phyloP scores from a whole-genome alignment of 768 basidiomycete genomes.

The Suillus clintonianus region DNA sequence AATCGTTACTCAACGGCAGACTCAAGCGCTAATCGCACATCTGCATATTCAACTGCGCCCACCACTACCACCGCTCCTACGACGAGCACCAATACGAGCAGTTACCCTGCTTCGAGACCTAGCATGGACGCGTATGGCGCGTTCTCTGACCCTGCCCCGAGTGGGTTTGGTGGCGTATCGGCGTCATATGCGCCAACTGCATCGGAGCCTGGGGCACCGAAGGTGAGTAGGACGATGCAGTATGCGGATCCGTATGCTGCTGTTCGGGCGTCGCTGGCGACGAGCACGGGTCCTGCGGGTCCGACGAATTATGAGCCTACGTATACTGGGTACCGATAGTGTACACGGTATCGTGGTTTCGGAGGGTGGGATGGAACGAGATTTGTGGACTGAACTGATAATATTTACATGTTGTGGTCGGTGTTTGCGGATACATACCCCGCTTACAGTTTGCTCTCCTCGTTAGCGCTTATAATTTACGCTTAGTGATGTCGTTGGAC shows the following conservation, averaged over 20 bases:
- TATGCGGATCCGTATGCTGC: slow-evolving; percentile 89
- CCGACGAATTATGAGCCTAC: slow-evolving; percentile 54
- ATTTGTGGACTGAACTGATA: background rate
- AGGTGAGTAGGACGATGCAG: slow-evolving; percentile 89
- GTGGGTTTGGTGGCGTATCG: slow-evolving; percentile 58
- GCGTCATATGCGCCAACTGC: slow-evolving; percentile 37
- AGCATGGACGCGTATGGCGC: slow-evolving; percentile 91
- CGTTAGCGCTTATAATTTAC: background rate
- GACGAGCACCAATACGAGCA: slow-evolving; percentile 5
- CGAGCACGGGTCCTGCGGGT: slow-evolving; percentile 27
- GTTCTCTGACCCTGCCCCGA: slow-evolving; percentile 85
- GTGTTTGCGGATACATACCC: background rate
- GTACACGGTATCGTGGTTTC: background rate
- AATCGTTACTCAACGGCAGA: slow-evolving; percentile 21
- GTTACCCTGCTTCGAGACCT: slow-evolving; percentile 43
- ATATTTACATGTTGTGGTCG: background rate
- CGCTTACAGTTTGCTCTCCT: background rate
- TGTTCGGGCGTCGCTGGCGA: slow-evolving; percentile 60
- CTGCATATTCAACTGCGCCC: slow-evolving; percentile 24
- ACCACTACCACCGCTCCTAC: slow-evolving; percentile 31
- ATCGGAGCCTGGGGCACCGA: slow-evolving; percentile 38
- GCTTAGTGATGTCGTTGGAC: background rate
- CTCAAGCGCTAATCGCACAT: slow-evolving; percentile 17
- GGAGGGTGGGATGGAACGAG: background rate
- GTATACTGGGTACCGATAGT: slow-evolving; percentile 52